Evolutionary conservation across 768 basidiomycete genomes (phyloP).

Genomic region (Hericium erinaceus): DNA sequence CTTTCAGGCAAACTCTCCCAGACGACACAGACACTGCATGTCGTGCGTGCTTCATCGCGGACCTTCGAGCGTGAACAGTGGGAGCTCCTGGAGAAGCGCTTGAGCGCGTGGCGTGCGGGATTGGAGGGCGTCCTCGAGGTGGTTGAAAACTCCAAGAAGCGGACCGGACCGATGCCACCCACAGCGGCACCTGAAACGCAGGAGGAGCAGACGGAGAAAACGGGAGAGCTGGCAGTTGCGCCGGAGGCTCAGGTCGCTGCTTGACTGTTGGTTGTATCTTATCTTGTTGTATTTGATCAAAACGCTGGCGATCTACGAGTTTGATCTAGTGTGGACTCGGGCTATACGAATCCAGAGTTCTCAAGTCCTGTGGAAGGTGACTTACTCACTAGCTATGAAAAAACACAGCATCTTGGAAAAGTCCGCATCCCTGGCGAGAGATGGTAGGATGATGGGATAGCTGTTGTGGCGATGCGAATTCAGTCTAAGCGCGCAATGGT

Average conservation of each 20-base stretch:
- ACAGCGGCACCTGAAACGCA: not conserved
- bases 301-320: too few species aligned
- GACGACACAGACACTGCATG: slow-evolving; percentile 59
- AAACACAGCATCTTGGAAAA: too few species aligned
- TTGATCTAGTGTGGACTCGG: too few species aligned
- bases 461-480: too few species aligned
- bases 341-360: too few species aligned
- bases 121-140: slow-evolving; percentile 63
- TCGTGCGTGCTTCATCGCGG: slow-evolving; percentile 66
- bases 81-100: slow-evolving; percentile 64
- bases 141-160: slow-evolving; percentile 46
- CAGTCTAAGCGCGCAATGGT: too few species aligned
- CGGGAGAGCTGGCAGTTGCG: not conserved
- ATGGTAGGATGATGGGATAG: too few species aligned
- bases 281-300: too few species aligned
- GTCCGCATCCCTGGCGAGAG: too few species aligned
- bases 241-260: not conserved
- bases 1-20: slow-evolving; percentile 81
- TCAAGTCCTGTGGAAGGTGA: too few species aligned
- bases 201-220: not conserved
- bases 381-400: too few species aligned
- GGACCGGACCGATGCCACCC: slow-evolving; percentile 13
- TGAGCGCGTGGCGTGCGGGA: slow-evolving; percentile 72
- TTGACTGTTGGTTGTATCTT: not conserved
- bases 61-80: slow-evolving; percentile 74